Percentiles rank a stretch among this genome's conserved stretches.
phyloP scores from a whole-genome alignment of 163 green algal species.

The Volvox carteri region DNA sequence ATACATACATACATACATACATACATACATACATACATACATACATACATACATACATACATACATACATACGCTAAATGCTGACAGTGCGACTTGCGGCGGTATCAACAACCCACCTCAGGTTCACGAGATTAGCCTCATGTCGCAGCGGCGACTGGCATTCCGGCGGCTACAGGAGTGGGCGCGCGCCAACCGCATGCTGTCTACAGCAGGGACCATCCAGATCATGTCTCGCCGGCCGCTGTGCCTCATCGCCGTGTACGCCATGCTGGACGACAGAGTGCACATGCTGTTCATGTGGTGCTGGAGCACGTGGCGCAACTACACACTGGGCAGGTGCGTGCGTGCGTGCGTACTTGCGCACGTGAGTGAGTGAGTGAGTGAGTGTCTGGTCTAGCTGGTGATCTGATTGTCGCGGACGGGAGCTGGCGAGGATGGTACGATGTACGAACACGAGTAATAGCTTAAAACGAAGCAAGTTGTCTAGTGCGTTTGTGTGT shows the following conservation, averaged over 20 bases:
- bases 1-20: too few relatives aligned
- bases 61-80: too few relatives aligned
- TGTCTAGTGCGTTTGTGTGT: too few relatives aligned
- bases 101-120: too few relatives aligned
- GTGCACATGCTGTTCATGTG: slow-evolving; percentile 68
- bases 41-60: too few relatives aligned
- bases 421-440: too few relatives aligned
- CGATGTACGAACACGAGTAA: too few relatives aligned
- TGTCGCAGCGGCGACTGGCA: slow-evolving; percentile 6
- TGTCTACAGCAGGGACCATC: slow-evolving; percentile 54
- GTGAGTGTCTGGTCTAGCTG: neutral
- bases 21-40: too few relatives aligned
- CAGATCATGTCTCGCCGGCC: slow-evolving; percentile 62
- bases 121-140: slow-evolving; percentile 44
- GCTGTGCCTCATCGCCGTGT: slow-evolving; percentile 53
- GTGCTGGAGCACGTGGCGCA: slow-evolving; percentile 62
- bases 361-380: neutral
- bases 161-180: slow-evolving; percentile 52
- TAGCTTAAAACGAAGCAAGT: too few relatives aligned
- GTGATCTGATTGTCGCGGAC: too few relatives aligned
- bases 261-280: slow-evolving; percentile 58
- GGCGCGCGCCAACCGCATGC: slow-evolving; percentile 54
- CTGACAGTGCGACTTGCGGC: too few relatives aligned
- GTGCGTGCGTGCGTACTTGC: too few relatives aligned
- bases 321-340: slow-evolving; percentile 58